phyloP scores from a whole-genome alignment of 352 stramenopile genomes.

The Pythium grandisporangium region DNA sequence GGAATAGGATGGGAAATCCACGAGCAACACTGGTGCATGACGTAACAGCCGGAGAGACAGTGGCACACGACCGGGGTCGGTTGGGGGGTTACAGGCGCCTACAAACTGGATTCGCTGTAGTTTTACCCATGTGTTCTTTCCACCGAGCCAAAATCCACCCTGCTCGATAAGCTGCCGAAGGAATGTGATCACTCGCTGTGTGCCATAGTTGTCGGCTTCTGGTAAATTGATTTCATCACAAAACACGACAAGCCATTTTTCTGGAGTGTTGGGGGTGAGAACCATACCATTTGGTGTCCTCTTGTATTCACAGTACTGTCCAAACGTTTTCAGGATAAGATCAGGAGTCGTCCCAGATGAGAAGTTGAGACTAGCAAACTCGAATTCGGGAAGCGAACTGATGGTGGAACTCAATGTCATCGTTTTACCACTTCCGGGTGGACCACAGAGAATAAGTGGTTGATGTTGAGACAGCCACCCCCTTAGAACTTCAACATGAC shows the following conservation, averaged over 20 bases:
- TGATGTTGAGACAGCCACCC: constrained; percentile 96
- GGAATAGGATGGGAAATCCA: constrained; percentile 97
- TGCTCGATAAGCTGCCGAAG: constrained; percentile 98
- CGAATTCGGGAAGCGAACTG: constrained; percentile 95
- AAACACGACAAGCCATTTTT: constrained; percentile 99
- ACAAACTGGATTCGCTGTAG: constrained; percentile 95
- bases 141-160: constrained; percentile 85
- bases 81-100: constrained; percentile 99
- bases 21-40: constrained; percentile 97
- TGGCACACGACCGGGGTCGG: constrained; percentile 95
- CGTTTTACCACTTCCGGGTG: constrained; percentile 98
- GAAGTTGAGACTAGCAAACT: constrained; percentile 99
- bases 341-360: constrained; percentile 97
- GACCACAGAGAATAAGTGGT: constrained; percentile 97
- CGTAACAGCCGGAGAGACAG: constrained; percentile 97
- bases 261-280: constrained; percentile 89
- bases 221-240: constrained; percentile 99
- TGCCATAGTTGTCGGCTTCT: constrained; percentile 97
- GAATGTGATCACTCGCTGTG: constrained; percentile 99
- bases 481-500: constrained; percentile 96
- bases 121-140: constrained; percentile 88
- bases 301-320: constrained; percentile 99
- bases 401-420: constrained; percentile 99
- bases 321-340: constrained; percentile 98
- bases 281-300: constrained; percentile 95